phyloP scores from a whole-genome alignment of 2,329 filamentous ascomycete species.

The Pestalotiopsis sp. region DNA sequence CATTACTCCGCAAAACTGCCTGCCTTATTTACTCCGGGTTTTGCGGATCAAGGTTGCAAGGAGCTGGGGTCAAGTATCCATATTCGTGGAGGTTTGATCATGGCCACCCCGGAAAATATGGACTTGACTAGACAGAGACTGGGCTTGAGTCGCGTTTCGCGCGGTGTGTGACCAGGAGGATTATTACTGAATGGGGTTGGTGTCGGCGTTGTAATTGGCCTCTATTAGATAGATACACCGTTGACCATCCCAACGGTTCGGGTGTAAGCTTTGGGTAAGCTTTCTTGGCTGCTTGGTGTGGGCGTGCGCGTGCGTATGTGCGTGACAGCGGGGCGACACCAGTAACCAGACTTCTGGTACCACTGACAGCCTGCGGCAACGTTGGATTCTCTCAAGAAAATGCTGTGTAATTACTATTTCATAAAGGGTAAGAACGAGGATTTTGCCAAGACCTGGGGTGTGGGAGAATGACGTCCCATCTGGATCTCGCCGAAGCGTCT shows the following conservation, averaged over 20 bases:
- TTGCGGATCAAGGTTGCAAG: background rate
- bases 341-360: background rate
- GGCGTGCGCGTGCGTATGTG: background rate
- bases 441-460: background rate
- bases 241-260: background rate
- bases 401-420: background rate
- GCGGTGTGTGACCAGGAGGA: background rate
- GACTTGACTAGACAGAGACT: background rate
- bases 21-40: background rate
- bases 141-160: background rate
- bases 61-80: background rate
- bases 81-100: background rate
- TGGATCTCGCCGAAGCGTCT: background rate
- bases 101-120: background rate
- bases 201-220: background rate
- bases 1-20: background rate
- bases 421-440: background rate
- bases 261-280: background rate
- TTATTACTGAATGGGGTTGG: background rate
- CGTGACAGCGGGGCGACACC: background rate
- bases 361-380: background rate
- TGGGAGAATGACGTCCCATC: background rate
- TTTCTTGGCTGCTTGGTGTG: background rate
- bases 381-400: background rate
- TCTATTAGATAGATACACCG: background rate